These are phyloP conservation scores for Amorphotheca resinae DNA, from an alignment of 495 filamentous ascomycete species.

Conservation along the genomic window DNA sequence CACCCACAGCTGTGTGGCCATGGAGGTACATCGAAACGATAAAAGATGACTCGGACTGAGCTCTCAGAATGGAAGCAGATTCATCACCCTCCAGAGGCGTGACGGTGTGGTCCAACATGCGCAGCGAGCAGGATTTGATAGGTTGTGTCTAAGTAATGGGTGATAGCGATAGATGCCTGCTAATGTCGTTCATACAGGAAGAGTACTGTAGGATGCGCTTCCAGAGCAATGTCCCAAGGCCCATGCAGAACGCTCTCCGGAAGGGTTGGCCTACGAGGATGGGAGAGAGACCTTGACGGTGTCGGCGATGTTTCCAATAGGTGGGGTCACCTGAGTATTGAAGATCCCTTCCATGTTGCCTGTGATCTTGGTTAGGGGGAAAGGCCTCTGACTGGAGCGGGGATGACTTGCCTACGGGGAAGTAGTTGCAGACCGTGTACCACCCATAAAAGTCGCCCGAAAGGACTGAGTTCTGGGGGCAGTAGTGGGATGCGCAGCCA, in stretches of 20 bases:
- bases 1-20: too few relatives aligned
- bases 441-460: conserved; percentile 27
- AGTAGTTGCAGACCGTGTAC: conserved; percentile 83
- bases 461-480: conserved; percentile 36
- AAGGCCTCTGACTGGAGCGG: background rate
- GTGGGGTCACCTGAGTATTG: conserved; percentile 8
- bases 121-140: conserved; percentile 1
- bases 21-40: too few relatives aligned
- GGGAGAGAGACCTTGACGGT: background rate
- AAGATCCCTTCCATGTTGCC: conserved; percentile 13
- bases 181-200: conserved; percentile 16
- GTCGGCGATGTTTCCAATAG: conserved; percentile 1
- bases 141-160: conserved; percentile 9
- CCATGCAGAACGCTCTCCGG: background rate
- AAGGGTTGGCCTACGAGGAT: background rate
- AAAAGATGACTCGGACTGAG: too few relatives aligned
- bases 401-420: conserved; percentile 37
- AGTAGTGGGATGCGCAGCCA: conserved; percentile 57
- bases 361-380: background rate
- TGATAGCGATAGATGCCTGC: conserved; percentile 6
- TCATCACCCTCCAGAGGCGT: conserved; percentile 15
- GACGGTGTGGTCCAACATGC: conserved; percentile 5
- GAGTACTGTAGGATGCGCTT: conserved; percentile 5
- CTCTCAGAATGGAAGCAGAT: too few relatives aligned
- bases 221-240: conserved; percentile 10